Base-by-base conservation (phyloP, 306 rosid genomes). In the Glycine soja region DNA sequence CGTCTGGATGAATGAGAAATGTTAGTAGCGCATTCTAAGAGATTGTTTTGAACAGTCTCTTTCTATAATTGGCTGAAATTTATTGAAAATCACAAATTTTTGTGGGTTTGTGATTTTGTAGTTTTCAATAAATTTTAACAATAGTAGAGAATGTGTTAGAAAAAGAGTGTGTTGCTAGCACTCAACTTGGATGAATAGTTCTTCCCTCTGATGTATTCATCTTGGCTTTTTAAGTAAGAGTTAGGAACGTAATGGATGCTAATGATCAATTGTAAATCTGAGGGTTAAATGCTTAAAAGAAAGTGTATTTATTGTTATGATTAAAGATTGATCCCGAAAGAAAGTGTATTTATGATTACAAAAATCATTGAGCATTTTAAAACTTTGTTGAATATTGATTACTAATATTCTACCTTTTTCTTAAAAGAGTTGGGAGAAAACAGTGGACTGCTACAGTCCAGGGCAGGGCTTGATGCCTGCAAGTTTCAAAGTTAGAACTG, bases 391-490 rank as follows among this genome's bases (percentile, higher is more conserved):
- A 1, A 56, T 58, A 63, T 42, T 74, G 66, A 36, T 36, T 36
- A 36, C 58, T 24, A 19, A 24, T 24, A 24, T 24, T 24, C 30
- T 24, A 24, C 48, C n/a, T 63, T 64, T 52, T 34, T 50, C 80
- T 38, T 38, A 4, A 38, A 6, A 90, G 98, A 94, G 98, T 74
- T 94, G 98, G 98, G 97, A 94, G 88, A 94, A 94, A 80, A 94
- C 98, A 3, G 97, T 94, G 13, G 97, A 94, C 82, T 94, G 97
- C 85, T 88, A 94, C 82, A 94, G 95, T 88, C 97, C 98, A 5
- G 98, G 98, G 77, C 97, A 94, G 83, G 98, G 97, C 65, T 81
- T 94, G 86, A 94, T 94, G 98, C 98, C 97, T 3, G 98, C 98
- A 61, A 94, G 97, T 88, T 94, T 94, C 82, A 90, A 92, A 85